Conservation (phyloP, 1,139 yeast genomes). For the Taiozyma sp. region DNA sequence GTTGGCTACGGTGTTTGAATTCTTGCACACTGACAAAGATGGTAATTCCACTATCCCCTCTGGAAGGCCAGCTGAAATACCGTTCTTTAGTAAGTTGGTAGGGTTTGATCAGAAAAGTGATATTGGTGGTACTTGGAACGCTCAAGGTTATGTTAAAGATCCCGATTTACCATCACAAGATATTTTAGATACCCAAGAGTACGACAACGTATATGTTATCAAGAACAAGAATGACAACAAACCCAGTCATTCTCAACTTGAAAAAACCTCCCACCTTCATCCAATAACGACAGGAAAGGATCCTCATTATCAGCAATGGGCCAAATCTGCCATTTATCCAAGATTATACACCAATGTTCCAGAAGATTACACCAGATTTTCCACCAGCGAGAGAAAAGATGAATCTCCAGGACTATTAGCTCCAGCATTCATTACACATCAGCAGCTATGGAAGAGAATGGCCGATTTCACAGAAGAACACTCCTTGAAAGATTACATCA, state of each 20-base stretch:
- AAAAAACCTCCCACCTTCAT: slow-evolving; percentile 10
- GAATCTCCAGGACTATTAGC: slow-evolving; percentile 11
- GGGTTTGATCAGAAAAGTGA: slow-evolving; percentile 30
- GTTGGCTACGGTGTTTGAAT: slow-evolving; percentile 27
- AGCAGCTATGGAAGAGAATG: slow-evolving; percentile 32
- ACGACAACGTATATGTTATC: slow-evolving; percentile 20
- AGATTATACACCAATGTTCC: slow-evolving; percentile 47
- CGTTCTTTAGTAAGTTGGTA: slow-evolving; percentile 26
- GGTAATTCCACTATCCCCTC: slow-evolving; percentile 19
- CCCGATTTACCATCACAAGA: slow-evolving; percentile 24
- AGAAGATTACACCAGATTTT: slow-evolving; percentile 34
- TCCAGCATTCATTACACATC: slow-evolving; percentile 36
- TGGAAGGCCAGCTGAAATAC: slow-evolving; percentile 7
- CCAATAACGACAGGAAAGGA: slow-evolving; percentile 8
- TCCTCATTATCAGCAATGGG: slow-evolving; percentile 32
- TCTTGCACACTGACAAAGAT: slow-evolving; percentile 24
- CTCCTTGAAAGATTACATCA: slow-evolving; percentile 29
- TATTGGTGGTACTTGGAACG: slow-evolving; percentile 35
- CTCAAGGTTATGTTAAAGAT: slow-evolving; percentile 16
- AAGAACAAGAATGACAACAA: slow-evolving; percentile 13
- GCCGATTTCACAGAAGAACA: slow-evolving; percentile 28
- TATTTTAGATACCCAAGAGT: slow-evolving; percentile 21
- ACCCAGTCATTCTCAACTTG: slow-evolving; percentile 18
- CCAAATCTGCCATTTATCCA: slow-evolving; percentile 36
- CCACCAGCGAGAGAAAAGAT: slow-evolving; percentile 20